Evolutionary conservation across 345 rosid genomes (phyloP).

Genomic region (Alliaria petiolata): DNA sequence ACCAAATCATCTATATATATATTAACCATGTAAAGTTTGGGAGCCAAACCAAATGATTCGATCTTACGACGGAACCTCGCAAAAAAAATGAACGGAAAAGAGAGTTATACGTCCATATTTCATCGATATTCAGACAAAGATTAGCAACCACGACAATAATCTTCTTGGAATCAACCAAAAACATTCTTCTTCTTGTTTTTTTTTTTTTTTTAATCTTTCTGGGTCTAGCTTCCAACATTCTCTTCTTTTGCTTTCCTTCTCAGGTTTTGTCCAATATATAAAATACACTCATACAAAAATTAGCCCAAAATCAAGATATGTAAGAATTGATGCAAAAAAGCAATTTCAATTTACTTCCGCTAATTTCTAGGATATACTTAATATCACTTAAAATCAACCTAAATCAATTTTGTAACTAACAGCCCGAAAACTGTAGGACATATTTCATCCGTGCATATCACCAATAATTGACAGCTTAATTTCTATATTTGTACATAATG

Average conservation of each 20-base stretch:
- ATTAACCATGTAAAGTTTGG: no score
- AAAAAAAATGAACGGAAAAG: background rate
- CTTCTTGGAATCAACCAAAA: conserved; percentile 17
- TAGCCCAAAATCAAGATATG: background rate
- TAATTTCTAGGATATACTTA: background rate
- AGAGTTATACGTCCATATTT: background rate
- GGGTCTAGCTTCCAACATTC: conserved; percentile 21
- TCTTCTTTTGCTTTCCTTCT: conserved; percentile 9
- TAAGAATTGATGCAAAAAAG: background rate
- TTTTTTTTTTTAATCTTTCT: background rate
- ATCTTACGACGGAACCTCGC: background rate
- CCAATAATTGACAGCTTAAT: background rate
- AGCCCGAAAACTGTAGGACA: background rate
- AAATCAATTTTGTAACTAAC: no score
- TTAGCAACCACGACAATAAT: conserved; percentile 4
- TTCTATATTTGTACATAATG: background rate
- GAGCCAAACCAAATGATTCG: no score
- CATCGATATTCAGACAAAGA: conserved; percentile 9
- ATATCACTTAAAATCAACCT: no score
- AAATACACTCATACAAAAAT: background rate
- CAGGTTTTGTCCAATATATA: background rate
- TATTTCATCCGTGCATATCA: background rate
- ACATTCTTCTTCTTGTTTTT: conserved; percentile 12
- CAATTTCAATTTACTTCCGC: background rate
- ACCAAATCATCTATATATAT: no score